These are phyloP conservation scores for Przewalskia tangutica DNA, from an alignment of 257 asterid species.

Conservation along the genomic window DNA sequence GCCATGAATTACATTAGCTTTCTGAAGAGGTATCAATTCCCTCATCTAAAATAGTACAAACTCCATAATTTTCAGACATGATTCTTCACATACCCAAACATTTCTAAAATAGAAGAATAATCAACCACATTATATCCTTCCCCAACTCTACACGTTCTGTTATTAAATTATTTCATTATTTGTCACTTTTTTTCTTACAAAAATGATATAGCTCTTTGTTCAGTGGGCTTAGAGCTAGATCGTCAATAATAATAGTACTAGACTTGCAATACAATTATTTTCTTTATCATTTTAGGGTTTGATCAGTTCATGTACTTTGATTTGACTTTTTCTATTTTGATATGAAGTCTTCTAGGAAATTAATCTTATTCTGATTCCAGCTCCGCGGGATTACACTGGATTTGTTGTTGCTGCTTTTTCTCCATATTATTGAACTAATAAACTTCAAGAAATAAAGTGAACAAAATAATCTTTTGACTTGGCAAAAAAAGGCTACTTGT, in stretches of 20 bases:
- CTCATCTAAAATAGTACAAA: constrained; percentile 10
- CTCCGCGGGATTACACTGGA: no score
- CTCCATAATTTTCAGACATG: constrained; percentile 12
- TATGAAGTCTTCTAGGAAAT: background rate
- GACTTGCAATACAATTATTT: background rate
- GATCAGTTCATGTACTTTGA: background rate
- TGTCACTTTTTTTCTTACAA: no score
- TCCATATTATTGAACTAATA: no score
- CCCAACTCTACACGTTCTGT: background rate
- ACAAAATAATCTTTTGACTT: no score
- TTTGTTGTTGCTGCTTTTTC: no score
- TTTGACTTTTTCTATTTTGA: background rate
- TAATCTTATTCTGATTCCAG: no score
- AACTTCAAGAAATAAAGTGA: no score
- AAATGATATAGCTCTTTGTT: background rate
- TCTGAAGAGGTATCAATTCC: background rate
- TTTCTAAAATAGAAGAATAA: constrained; percentile 13
- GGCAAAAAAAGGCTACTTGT: no score
- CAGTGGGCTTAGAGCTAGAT: background rate
- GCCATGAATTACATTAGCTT: background rate
- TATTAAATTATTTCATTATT: background rate
- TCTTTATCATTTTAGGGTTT: background rate
- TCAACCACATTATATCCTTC: background rate
- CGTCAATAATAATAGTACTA: background rate
- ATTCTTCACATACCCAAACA: constrained; percentile 3